Conservation (phyloP, 352 stramenopile genomes). For the Globisporangium abappressorium region DNA sequence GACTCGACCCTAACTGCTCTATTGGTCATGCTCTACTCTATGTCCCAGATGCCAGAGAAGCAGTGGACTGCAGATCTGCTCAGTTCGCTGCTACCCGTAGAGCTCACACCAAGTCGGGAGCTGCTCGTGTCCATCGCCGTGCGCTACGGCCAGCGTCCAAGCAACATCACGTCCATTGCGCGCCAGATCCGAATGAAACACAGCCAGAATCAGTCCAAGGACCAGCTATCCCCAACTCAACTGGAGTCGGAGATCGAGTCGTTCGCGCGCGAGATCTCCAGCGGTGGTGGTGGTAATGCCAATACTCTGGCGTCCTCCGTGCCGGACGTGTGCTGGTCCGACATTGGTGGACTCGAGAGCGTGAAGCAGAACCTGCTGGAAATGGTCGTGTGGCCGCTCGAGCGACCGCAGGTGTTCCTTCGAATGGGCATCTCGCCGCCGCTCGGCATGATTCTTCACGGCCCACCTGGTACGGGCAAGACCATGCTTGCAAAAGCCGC, state of each 20-base stretch:
- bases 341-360: conserved; percentile 66
- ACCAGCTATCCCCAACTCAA: background rate
- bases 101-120: conserved; percentile 6
- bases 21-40: background rate
- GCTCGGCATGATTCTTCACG: conserved; percentile 73
- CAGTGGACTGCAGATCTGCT: conserved; percentile 53
- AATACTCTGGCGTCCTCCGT: conserved; percentile 42
- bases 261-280: conserved; percentile 46
- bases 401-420: conserved; percentile 75
- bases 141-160: conserved; percentile 76
- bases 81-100: conserved; percentile 33
- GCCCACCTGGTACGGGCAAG: conserved; percentile 81
- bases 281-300: conserved; percentile 1
- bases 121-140: conserved; percentile 53
- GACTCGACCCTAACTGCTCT: background rate
- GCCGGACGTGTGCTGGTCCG: conserved; percentile 62
- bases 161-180: conserved; percentile 60
- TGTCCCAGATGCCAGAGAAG: conserved; percentile 48
- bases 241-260: conserved; percentile 46
- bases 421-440: conserved; percentile 80
- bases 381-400: conserved; percentile 85
- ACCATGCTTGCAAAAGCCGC: conserved; percentile 85
- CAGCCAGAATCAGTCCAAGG: background rate
- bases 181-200: conserved; percentile 28
- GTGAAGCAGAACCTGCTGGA: conserved; percentile 80